These are phyloP conservation scores for Trichophyton schoenleinii DNA, from an alignment of 2,329 filamentous ascomycete genomes.

Conservation along the genomic window DNA sequence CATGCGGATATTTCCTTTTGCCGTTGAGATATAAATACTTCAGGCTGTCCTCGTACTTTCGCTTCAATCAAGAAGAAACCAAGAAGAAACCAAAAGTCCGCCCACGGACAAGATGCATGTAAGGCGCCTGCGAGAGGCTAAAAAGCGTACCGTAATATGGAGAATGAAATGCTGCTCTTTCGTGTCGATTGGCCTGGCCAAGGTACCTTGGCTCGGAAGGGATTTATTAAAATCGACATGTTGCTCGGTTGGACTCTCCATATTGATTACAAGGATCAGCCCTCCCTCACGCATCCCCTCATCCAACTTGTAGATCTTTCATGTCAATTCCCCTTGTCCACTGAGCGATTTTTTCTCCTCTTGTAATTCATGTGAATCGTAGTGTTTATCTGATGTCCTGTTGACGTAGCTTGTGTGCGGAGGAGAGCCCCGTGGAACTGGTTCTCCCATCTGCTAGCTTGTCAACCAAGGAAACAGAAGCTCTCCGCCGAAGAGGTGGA, in stretches of 20 bases:
- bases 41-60: background rate
- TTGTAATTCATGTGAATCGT: background rate
- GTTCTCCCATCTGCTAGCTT: background rate
- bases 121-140: slow-evolving; percentile 1
- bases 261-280: background rate
- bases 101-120: background rate
- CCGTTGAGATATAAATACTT: background rate
- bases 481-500: background rate
- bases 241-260: background rate
- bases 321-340: background rate
- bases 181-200: background rate
- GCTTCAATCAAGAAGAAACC: background rate
- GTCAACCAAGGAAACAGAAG: background rate
- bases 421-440: background rate
- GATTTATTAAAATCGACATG: background rate
- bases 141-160: background rate
- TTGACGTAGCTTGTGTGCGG: background rate
- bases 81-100: background rate
- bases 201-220: background rate
- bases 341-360: background rate
- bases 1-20: background rate
- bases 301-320: background rate
- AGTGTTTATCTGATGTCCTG: background rate
- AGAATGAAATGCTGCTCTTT: background rate
- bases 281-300: background rate